Evolutionary conservation across 345 rosid species (phyloP), one percentile per base, ranked within the genome.

Genomic region (Pugionium dolabratum): DNA sequence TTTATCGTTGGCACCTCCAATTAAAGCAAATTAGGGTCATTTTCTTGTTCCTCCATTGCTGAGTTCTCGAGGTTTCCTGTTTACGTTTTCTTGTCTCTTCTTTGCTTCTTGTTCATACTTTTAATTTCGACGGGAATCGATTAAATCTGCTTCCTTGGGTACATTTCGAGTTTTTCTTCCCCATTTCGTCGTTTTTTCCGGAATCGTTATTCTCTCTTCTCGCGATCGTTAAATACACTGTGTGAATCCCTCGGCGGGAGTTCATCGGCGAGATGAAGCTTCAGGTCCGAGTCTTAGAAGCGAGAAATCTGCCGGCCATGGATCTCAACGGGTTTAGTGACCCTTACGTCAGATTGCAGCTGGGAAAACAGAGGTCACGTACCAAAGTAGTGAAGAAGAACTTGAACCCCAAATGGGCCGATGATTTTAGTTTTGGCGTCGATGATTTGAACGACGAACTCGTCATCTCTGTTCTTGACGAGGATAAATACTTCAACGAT

Each of bases 391-490:
- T 87, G 68, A 94, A 86, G 83, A 94, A 88, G 82, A 78, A 67
- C 71, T 79, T 94, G 80, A 90, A 81, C 72, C 99, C 99, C 33
- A 84, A 46, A 73, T 94, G 99, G 99, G 85, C 82, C 9, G 97
- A 90, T 69, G 99, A 88, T 49, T 90, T 94, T 67, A 71, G 83
- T 76, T 90, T 94, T 80, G 81, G 75, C 75, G 99, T 90, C n/a
- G 99, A 90, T 35, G 99, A 94, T 75, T 83, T 94, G 88, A 80
- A 80, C 3, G 97, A 88, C 27, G 97, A 88, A 71, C 90, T 94
- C 64, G 72, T 83, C 11, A 62, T 94, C 36, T 74, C 82, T 72
- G 97, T 94, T 42, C 71, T 90, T 64, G 96, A 94, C 10, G 99
- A 90, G 78, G 99, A 90, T 67, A 86, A 80, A 81, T 94, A 86